Base-by-base conservation (phyloP, 257 asterid genomes). In the Voacanga thouarsii region DNA sequence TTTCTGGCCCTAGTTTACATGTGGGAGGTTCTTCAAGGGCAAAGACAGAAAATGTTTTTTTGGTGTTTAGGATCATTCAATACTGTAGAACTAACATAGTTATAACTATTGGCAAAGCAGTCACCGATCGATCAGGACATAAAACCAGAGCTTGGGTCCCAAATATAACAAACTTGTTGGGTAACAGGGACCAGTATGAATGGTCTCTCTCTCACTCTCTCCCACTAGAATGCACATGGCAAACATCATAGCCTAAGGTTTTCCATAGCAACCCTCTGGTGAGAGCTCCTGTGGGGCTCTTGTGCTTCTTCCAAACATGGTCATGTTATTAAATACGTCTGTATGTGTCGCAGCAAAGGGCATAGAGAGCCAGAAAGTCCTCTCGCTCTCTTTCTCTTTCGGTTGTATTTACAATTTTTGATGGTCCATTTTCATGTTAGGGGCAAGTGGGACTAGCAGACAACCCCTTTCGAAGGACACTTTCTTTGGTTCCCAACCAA, bases 171-270 rank as follows among this genome's bases (percentile, higher is more conserved):
- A 43, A 59, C 76, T 75, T 51, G 71, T 41, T 60, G 78, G 68
- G 73, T 37, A 55, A 26, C n/a, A 37, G 1, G 77, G 64, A 51
- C 49, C 65, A 49, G 12, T 71, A 19, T 28, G 65, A 53, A 51
- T 53, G 24, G 77, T 47, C 16, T 50, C 41, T 16, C 63, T 19
- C 41, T 3, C 7, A 39, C 45, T 28, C 47, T 16, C 12, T 18
- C 19, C 12, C 28, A 72, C 47, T 2, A 44, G 71, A 77, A 30
- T 73, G 85, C 86, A 85, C 89, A 85, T 87, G 90, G 87, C 77
- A 77, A 74, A 79, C 63, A 78, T 75, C 67, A 75, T 59, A 82
- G 65, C 70, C 72, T 70, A 39, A 71, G 77, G 65, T 71, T 8
- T 74, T 78, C 26, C 8, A 24, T 26, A 11, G 75, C n/a, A 23